These are phyloP conservation scores for Aspergillus thermomutatus DNA, from an alignment of 2,329 filamentous ascomycete genomes.

Conservation along the genomic window DNA sequence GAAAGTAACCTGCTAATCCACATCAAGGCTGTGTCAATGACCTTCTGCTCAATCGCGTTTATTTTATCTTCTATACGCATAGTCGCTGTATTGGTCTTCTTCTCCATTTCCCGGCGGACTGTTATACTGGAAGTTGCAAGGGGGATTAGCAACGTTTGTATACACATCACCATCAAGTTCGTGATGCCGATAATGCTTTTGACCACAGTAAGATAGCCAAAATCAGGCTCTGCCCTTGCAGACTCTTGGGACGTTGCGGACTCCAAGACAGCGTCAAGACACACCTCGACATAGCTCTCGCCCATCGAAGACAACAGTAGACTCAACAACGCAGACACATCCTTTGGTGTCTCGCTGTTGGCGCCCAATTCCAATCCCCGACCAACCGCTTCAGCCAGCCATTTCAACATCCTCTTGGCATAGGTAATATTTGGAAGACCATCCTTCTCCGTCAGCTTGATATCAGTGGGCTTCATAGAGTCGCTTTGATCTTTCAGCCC, in stretches of 20 bases:
- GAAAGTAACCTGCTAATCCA: conserved; percentile 71
- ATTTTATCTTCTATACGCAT: conserved; percentile 82
- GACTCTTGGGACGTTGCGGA: conserved; percentile 73
- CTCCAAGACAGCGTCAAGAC: conserved; percentile 68
- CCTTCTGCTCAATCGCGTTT: conserved; percentile 65
- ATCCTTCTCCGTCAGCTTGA: conserved; percentile 87
- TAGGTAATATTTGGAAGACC: conserved; percentile 77
- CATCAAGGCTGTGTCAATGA: conserved; percentile 69
- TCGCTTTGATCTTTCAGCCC: conserved; percentile 69
- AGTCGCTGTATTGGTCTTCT: conserved; percentile 69
- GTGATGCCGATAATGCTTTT: conserved; percentile 83
- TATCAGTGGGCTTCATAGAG: conserved; percentile 70
- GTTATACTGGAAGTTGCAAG: conserved; percentile 87
- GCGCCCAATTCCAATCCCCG: conserved; percentile 87
- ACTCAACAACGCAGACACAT: conserved; percentile 79
- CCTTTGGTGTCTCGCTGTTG: conserved; percentile 85
- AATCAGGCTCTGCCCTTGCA: conserved; percentile 78
- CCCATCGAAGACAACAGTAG: conserved; percentile 85
- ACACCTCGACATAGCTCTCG: conserved; percentile 69
- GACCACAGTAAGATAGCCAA: conserved; percentile 75
- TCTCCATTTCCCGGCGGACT: conserved; percentile 84
- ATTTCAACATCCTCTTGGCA: conserved; percentile 97
- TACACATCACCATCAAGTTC: conserved; percentile 89
- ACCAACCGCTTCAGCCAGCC: conserved; percentile 92
- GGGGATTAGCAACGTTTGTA: conserved; percentile 83